Evolutionary conservation across 768 basidiomycete genomes (phyloP), one percentile per base, ranked within the genome.

Genomic region (Lactifluus pinguis): DNA sequence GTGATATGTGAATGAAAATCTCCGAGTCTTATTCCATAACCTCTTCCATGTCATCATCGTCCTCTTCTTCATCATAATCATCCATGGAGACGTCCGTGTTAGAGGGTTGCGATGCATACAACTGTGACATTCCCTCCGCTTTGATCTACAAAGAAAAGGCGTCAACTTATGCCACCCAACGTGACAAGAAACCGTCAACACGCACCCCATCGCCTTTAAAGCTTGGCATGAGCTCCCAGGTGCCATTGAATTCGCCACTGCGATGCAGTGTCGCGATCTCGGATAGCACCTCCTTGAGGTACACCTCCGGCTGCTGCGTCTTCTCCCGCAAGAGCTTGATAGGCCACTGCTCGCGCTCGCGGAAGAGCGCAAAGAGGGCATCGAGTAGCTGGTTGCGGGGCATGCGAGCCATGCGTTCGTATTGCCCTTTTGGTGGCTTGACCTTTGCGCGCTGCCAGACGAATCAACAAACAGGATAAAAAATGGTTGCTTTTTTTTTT

Each of bases 391-490:
- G 88, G 74, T 92, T 88, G 57, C 87, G 80, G 6, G 92, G 91
- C 74, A 97, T 85, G 70, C 94, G 89, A n/a, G 89, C 86, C 83
- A 90, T 88, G 66, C 89, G 87, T 72, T 94, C 91, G 74, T 88
- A 88, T 14, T 81, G 76, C 32, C 86, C 86, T 66, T 89, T 89
- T 17, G 77, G 71, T 1, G 76, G 78, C 70, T 87, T 89, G 42
- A 75, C 80, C 73, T 86, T 89, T 15, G 83, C 77, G 79, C 81
- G 82, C 86, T 86, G 64, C 13, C 61, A 29, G 11, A 47, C 11
- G 30, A 25, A 21, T 9, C 34, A 36, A n/a, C 32, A n/a, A n/a
- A 42, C 49, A 49, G 10, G 25, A 25, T 25, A 25, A 25, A 25
- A 25, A 25, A 25, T 25, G 25, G 25, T 25, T 1, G 25, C 25